Conservation (phyloP, 2,329 filamentous ascomycete species). For the Microcyclosporella mali region DNA sequence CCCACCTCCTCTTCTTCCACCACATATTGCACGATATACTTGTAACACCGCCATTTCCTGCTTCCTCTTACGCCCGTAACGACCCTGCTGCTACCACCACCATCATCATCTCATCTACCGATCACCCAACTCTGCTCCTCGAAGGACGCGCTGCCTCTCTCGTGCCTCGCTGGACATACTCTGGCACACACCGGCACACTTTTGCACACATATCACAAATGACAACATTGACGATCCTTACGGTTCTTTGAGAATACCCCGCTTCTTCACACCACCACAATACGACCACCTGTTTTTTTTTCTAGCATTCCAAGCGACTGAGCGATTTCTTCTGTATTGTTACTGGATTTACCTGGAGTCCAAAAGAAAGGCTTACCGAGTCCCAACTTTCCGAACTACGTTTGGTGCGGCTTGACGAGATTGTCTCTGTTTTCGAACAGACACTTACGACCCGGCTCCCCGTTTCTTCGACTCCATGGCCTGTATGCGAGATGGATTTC, state of each 20-base stretch:
- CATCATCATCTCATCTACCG: constrained; percentile 1
- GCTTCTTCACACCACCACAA: constrained; percentile 2
- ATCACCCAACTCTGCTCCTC: constrained; percentile 17
- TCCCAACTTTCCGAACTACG: constrained; percentile 15
- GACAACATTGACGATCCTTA: constrained; percentile 24
- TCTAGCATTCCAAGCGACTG: constrained; percentile 17
- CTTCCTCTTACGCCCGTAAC: constrained; percentile 12
- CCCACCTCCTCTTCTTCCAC: constrained; percentile 11
- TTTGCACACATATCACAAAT: constrained; percentile 18
- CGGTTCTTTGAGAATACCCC: constrained; percentile 26
- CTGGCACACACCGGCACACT: constrained; percentile 2
- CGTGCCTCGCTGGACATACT: no score
- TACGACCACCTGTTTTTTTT: constrained; percentile 18
- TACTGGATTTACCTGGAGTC: constrained; percentile 19
- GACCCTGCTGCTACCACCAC: constrained; percentile 9
- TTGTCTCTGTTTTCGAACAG: constrained; percentile 14
- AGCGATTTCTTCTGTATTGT: constrained; percentile 20
- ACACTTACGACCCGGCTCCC: constrained; percentile 5
- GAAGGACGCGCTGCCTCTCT: constrained; percentile 14
- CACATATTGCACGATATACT: constrained; percentile 19
- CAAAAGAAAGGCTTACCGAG: constrained; percentile 10
- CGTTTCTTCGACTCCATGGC: constrained; percentile 53
- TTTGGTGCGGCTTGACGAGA: constrained; percentile 16
- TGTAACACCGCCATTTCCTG: constrained; percentile 11
- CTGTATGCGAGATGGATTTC: constrained; percentile 79